Evolutionary conservation across 768 basidiomycete genomes (phyloP).

Genomic region (Hirschioporus abietinus): DNA sequence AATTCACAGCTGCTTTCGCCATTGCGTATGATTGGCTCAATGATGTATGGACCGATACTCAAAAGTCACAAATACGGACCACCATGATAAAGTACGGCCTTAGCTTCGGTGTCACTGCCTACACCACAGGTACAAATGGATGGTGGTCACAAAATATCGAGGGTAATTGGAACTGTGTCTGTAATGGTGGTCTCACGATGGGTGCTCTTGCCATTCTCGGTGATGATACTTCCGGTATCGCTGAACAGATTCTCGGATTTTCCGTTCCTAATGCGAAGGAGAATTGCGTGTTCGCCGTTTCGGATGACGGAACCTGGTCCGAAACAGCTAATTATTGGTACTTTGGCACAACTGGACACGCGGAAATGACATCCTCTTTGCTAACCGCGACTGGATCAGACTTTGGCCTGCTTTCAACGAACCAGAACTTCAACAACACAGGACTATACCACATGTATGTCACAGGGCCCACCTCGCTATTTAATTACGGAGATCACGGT

Average conservation of each 20-base stretch:
- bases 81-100: slow-evolving; percentile 81
- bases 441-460: slow-evolving; percentile 89
- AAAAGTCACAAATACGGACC: slow-evolving; percentile 60
- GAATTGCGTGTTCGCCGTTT: slow-evolving; percentile 65
- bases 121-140: slow-evolving; percentile 29
- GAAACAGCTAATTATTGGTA: slow-evolving; percentile 97
- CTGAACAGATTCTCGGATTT: slow-evolving; percentile 56
- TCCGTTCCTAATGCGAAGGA: slow-evolving; percentile 69
- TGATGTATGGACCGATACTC: slow-evolving; percentile 70
- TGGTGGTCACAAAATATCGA: slow-evolving; percentile 59
- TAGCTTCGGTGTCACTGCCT: slow-evolving; percentile 52
- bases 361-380: slow-evolving; percentile 83
- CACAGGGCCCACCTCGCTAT: slow-evolving; percentile 77
- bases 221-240: slow-evolving; percentile 73
- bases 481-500: slow-evolving; percentile 80
- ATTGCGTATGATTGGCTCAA: slow-evolving; percentile 98
- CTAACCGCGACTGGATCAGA: slow-evolving; percentile 81
- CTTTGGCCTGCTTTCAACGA: slow-evolving; percentile 63
- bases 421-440: slow-evolving; percentile 67
- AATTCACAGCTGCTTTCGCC: slow-evolving; percentile 82
- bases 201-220: slow-evolving; percentile 86
- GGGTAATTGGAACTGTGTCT: slow-evolving; percentile 99
- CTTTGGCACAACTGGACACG: slow-evolving; percentile 87
- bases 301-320: slow-evolving; percentile 81
- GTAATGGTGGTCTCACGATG: slow-evolving; percentile 85